Percentiles rank a stretch among this genome's conserved stretches.
These are phyloP conservation scores for Iris pallida DNA, from an alignment of 116 monocot genomes.

Conservation along the genomic window DNA sequence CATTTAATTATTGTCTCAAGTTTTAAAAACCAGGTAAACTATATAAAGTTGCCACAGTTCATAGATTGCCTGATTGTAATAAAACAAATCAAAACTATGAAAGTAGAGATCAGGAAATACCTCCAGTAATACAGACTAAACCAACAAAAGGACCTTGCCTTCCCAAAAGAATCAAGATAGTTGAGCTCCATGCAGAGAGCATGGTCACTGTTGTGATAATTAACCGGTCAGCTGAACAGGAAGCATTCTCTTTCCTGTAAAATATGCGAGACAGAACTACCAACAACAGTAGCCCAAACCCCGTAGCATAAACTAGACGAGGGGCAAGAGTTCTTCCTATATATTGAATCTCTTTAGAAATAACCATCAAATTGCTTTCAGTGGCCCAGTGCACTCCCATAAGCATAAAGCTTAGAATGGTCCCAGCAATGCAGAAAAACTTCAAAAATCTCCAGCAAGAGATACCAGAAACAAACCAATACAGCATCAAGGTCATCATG, in stretches of 20 bases:
- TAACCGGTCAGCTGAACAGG: slow-evolving; percentile 24
- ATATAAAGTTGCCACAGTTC: background rate
- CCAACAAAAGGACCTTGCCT: slow-evolving; percentile 71
- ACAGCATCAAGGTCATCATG: slow-evolving; percentile 41
- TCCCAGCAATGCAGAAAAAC: slow-evolving; percentile 25
- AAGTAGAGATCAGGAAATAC: slow-evolving; percentile 29
- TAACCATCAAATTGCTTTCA: slow-evolving; percentile 40
- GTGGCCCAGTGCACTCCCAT: slow-evolving; percentile 66
- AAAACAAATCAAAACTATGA: background rate
- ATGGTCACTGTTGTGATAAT: slow-evolving; percentile 29
- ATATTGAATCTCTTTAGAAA: slow-evolving; percentile 23
- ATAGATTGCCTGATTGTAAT: slow-evolving; percentile 2
- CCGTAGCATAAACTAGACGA: slow-evolving; percentile 58
- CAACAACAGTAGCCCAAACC: slow-evolving; percentile 42
- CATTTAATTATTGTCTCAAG: no score
- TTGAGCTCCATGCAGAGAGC: slow-evolving; percentile 77
- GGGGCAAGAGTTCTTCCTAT: slow-evolving; percentile 55
- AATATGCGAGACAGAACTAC: slow-evolving; percentile 27
- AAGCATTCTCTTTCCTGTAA: slow-evolving; percentile 14
- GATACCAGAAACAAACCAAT: slow-evolving; percentile 16
- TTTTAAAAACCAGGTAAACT: no score
- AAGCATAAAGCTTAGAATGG: slow-evolving; percentile 49
- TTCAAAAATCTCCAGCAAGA: slow-evolving; percentile 23
- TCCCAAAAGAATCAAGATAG: slow-evolving; percentile 76
- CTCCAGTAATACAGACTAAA: slow-evolving; percentile 55